These are phyloP conservation scores for Begonia loranthoides DNA, from an alignment of 306 rosid genomes.

Conservation along the genomic window DNA sequence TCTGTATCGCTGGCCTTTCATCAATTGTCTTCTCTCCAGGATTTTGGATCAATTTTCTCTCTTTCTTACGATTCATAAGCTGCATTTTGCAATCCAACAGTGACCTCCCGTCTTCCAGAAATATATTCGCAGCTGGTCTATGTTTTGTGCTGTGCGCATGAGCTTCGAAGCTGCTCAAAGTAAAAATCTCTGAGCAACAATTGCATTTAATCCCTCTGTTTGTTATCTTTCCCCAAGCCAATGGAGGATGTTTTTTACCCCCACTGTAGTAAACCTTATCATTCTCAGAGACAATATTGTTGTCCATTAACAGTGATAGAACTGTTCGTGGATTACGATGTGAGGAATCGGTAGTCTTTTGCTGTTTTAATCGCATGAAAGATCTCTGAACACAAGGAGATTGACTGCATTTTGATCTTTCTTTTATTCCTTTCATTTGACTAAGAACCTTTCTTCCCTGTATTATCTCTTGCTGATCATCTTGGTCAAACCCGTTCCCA, in stretches of 20 bases:
- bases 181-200: slow-evolving; percentile 30
- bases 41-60: not conserved
- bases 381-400: not conserved
- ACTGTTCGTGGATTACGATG: slow-evolving; percentile 10
- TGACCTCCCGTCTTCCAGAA: slow-evolving; percentile 47
- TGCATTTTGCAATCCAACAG: slow-evolving; percentile 30
- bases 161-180: slow-evolving; percentile 33
- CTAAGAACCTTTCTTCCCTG: slow-evolving; percentile 2
- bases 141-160: slow-evolving; percentile 47
- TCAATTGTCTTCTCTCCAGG: too few species aligned
- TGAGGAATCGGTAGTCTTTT: not conserved
- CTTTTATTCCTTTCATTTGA: slow-evolving; percentile 1
- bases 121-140: slow-evolving; percentile 40
- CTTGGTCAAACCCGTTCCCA: not conserved
- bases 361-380: not conserved
- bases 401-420: not conserved
- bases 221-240: slow-evolving; percentile 21
- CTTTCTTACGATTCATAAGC: not conserved
- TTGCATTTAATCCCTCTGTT: slow-evolving; percentile 38
- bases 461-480: not conserved
- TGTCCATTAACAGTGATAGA: slow-evolving; percentile 26
- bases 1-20: not conserved
- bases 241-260: not conserved
- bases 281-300: slow-evolving; percentile 5
- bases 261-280: slow-evolving; percentile 20